Evolutionary conservation across 176 grass and related monocot genomes (phyloP), one percentile per base, ranked within the genome.

Genomic region (Aegilops longissima): DNA sequence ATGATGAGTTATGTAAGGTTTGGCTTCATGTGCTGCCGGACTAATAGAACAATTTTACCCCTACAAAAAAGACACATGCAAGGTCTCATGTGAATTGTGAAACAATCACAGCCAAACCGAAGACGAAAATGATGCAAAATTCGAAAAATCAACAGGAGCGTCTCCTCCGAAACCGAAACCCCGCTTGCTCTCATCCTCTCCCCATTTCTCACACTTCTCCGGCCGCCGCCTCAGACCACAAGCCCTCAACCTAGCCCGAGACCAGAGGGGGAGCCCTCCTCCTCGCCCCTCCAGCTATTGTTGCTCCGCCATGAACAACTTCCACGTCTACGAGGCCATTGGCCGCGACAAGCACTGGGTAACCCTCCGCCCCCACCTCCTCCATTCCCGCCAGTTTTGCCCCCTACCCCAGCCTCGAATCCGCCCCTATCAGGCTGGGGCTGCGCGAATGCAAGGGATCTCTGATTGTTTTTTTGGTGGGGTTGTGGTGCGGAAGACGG

Each of bases 291-390:
- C 54, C 34, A 0, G 61, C 36, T 21, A 1, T 58, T 56, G 34
- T 54, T 59, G 27, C 72, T 67, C 77, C 81, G 75, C 81, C 80
- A 98, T 98, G 96, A 98, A 98, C 70, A 98, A 98, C 82, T 98
- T 91, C 92, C 96, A 98, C 72, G 90, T 98, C 80, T 98, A 98
- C 92, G 92, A 92, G 91, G 93, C 90, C 86, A 96, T 98, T 79
- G 93, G 96, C 93, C 88, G 90, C 56, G 92, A 93, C 86, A 96
- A 92, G 90, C 90, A 98, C 64, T 96, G 93, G 90, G 96, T 98
- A 89, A 78, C n/a, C 72, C 42, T 31, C 67, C 58, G 12, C 31
- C 5, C 36, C n/a, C 17, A 0, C 38, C 25, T 6, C 35, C 9
- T 7, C 27, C 18, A 71, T 45, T 35, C 70, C 25, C 34, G 6